Evolutionary conservation across 805 yeast species (phyloP), one percentile per base, ranked within the genome.

Genomic region (Saccharomycopsis sp.): DNA sequence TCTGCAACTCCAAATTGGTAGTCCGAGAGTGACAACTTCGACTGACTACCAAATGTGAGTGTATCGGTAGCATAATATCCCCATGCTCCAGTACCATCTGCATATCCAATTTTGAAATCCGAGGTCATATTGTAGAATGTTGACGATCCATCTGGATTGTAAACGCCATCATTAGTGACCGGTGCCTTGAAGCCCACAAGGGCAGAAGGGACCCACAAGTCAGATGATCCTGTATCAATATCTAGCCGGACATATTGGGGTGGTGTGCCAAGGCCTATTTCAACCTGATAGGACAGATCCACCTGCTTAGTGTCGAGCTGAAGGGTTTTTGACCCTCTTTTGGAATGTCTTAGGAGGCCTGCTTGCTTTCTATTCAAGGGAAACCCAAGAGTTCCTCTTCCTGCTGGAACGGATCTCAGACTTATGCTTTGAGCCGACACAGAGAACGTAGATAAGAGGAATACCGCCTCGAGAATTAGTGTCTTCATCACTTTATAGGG

Each of bases 211-310:
- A 85, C 81, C 89, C 89, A 85, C 23, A 87, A 70, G 68, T 86
- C 92, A 0, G 87, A 78, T 0, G 91, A 86, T 1, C 92, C 93
- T 0, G 92, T 86, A 66, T 86, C 93, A n/a, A 86, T 67, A 41
- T 84, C 67, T 7, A 85, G 80, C 3, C 72, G 73, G 3, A 85
- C 73, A 15, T 72, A 68, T 64, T 85, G 85, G 0, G 73, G 65
- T 1, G 84, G 78, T 0, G 87, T 78, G 2, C 93, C 92, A 24
- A 86, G 66, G 22, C 67, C 65, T 29, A 81, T 58, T 2, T 69
- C 70, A 1, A 76, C 79, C 12, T 78, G 70, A 63, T 79, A 81
- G 60, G 79, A 81, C 8, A 74, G 7, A 25, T 15, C 38, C 12
- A 12, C 38, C 12, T 5, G 38, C 38, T 29, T 29, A 29, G 38